These are phyloP conservation scores for Neurospora sublineolata DNA, from an alignment of 495 filamentous ascomycete species.

Conservation along the genomic window DNA sequence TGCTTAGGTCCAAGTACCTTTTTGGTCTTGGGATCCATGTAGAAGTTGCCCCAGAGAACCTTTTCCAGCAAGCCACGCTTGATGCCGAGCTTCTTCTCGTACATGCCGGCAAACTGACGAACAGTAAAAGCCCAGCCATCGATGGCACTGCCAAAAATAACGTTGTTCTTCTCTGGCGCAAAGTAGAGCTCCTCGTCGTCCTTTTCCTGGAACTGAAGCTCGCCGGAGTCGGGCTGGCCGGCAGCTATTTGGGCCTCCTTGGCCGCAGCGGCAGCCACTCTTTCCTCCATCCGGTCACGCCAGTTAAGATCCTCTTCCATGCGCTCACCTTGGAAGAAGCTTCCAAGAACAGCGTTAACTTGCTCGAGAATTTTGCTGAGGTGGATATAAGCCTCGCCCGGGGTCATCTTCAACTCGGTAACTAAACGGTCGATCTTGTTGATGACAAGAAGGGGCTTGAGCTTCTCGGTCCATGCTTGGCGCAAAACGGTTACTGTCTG, in stretches of 20 bases:
- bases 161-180: constrained; percentile 94
- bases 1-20: constrained; percentile 84
- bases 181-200: constrained; percentile 98
- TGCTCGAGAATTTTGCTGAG: constrained; percentile 85
- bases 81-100: constrained; percentile 94
- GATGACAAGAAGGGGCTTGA: constrained; percentile 88
- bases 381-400: constrained; percentile 79
- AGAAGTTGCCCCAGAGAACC: constrained; percentile 94
- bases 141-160: constrained; percentile 94
- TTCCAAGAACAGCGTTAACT: constrained; percentile 93
- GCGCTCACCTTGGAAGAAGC: constrained; percentile 93
- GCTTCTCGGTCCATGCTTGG: constrained; percentile 90
- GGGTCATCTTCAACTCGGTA: constrained; percentile 86
- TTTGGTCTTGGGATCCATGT: constrained; percentile 94
- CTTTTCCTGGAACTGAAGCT: constrained; percentile 71
- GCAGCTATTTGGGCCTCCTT: constrained; percentile 38
- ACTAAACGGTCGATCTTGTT: constrained; percentile 97
- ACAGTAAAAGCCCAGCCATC: constrained; percentile 98
- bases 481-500: constrained; percentile 95
- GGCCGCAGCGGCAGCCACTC: constrained; percentile 48
- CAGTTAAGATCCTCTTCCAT: constrained; percentile 99
- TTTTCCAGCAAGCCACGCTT: constrained; percentile 86
- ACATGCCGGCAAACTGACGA: constrained; percentile 83
- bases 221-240: constrained; percentile 39
- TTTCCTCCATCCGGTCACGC: constrained; percentile 84